Base-by-base conservation (phyloP, 495 filamentous ascomycete genomes). In the Aspergillus panamensis region DNA sequence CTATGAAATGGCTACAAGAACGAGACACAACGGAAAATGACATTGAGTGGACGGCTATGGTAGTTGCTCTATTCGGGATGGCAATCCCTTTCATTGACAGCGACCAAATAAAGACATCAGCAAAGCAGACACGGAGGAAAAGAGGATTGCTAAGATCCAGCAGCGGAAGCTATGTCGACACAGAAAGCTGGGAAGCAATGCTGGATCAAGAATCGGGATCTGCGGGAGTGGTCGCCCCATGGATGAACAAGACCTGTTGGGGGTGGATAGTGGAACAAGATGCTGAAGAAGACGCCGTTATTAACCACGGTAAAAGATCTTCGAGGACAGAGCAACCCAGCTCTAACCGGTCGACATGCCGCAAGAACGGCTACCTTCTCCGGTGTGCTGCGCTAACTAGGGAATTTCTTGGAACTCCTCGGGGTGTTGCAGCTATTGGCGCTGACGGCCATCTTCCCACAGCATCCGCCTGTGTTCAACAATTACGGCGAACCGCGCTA, bases 41-140 rank as follows among this genome's bases (percentile, higher is more conserved):
- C 54, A 47, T 73, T 3, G 92, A 97, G 64, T 96, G 90, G 91
- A 89, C 86, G 8, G 86, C 88, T 5, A 73, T 90, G 48, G 83
- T 90, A 6, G 77, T 94, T 47, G 80, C 87, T 4, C 62, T 96
- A 2, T 85, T 95, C 60, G 79, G 79, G 13, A 74, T 89, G 63
- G 82, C 80, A 14, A 62, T 84, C 32, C 74, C 74, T 14, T 82
- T 77, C 51, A 75, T 85, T 35, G 60, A 73, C 17, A 64, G 59
- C 61, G 57, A 67, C n/a, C 62, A 61, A 42, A 33, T 68, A n/a
- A 72, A 64, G 35, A 65, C 65, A 19, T 63, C 74, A 51, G 73
- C 68, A 53, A 77, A 73, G 56, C 69, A 73, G 44, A 62, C 66
- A 9, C 76, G 75, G 56, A 69, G 77, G 48, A 84, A 80, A 64